Evolutionary conservation across 768 basidiomycete species (phyloP).

Genomic region (Gyrodon lividus): DNA sequence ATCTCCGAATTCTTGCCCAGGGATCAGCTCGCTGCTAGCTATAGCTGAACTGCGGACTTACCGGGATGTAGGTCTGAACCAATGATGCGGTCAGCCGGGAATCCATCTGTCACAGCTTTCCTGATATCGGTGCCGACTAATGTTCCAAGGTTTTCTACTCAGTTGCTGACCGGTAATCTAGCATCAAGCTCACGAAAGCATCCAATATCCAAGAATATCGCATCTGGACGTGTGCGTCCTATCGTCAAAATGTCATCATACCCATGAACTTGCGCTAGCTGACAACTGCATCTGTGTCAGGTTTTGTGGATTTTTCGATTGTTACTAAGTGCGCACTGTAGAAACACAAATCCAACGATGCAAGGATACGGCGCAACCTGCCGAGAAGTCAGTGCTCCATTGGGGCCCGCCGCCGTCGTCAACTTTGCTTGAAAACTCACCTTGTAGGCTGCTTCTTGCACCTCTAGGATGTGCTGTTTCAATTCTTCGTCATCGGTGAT

Average conservation of each 20-base stretch:
- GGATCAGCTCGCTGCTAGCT: not conserved
- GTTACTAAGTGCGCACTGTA: too few relatives aligned
- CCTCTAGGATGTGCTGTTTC: conserved; percentile 29
- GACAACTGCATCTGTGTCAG: too few relatives aligned
- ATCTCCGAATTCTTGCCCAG: conserved; percentile 49
- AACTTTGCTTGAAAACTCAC: conserved; percentile 7
- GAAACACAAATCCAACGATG: too few relatives aligned
- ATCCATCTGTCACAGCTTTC: conserved; percentile 39
- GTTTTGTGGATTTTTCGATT: too few relatives aligned
- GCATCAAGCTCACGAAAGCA: conserved; percentile 34
- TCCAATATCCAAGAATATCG: conserved; percentile 41
- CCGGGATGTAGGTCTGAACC: conserved; percentile 36
- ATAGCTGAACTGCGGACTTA: conserved; percentile 3
- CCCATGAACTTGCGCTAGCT: too few relatives aligned
- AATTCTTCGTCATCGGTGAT: conserved; percentile 29
- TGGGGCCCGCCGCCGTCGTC: too few relatives aligned
- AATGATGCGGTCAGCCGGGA: conserved; percentile 33
- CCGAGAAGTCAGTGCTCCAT: too few relatives aligned
- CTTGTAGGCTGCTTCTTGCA: conserved; percentile 31
- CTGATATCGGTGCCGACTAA: conserved; percentile 27
- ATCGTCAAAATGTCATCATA: conserved; percentile 19
- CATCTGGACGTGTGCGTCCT: conserved; percentile 30
- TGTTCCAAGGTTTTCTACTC: not conserved
- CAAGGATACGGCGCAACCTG: too few relatives aligned
- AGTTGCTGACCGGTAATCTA: not conserved